Conservation (phyloP, 2,329 filamentous ascomycete species). For the Colletotrichum chrysophilum region DNA sequence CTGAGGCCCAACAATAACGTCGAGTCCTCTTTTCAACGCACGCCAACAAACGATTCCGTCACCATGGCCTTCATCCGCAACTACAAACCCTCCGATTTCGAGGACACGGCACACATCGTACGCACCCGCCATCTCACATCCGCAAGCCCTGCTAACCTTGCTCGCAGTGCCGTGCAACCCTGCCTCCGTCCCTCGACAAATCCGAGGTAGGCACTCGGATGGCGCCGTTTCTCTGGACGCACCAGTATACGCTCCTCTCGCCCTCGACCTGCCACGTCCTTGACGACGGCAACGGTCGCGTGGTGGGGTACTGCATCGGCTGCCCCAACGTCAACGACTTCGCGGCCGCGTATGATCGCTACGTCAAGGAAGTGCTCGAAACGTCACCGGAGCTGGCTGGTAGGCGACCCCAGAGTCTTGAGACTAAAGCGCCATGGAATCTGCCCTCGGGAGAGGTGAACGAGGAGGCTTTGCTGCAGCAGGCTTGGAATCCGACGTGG, state of each 20-base stretch:
- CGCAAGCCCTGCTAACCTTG: background rate
- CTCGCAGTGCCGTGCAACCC: conserved; percentile 50
- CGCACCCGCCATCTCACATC: conserved; percentile 17
- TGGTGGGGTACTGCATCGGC: conserved; percentile 57
- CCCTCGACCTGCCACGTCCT: conserved; percentile 52
- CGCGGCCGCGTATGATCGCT: conserved; percentile 40
- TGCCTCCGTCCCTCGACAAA: conserved; percentile 44
- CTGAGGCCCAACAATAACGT: background rate
- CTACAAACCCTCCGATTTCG: conserved; percentile 43
- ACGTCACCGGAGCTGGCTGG: conserved; percentile 25
- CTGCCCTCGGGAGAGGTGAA: conserved; percentile 30
- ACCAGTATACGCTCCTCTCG: conserved; percentile 53
- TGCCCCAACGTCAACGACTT: conserved; percentile 47
- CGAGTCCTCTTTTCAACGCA: background rate
- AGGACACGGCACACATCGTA: conserved; percentile 46
- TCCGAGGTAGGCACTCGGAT: conserved; percentile 39
- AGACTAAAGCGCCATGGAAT: conserved; percentile 35
- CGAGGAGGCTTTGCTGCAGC: conserved; percentile 42
- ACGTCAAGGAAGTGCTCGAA: conserved; percentile 40
- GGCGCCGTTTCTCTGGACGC: conserved; percentile 56
- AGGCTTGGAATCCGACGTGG: conserved; percentile 44
- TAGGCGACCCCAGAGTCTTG: conserved; percentile 26
- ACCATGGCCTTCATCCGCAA: conserved; percentile 51
- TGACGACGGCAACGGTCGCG: conserved; percentile 48
- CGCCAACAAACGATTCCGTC: background rate